Conservation (phyloP, 2,329 filamentous ascomycete species). For the Claviceps sp. region DNA sequence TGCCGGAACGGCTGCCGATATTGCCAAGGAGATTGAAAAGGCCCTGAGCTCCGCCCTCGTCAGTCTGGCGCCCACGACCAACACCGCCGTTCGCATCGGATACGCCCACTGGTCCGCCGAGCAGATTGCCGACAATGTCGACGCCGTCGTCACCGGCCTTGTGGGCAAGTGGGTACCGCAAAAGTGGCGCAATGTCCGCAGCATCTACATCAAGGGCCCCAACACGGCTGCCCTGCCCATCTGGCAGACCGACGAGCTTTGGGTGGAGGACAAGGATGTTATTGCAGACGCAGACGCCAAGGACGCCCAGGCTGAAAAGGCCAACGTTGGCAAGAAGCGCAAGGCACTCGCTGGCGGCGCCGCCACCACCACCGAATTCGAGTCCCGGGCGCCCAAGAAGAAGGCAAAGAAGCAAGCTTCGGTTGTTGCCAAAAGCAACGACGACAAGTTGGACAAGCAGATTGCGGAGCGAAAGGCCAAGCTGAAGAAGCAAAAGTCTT, state of each 20-base stretch:
- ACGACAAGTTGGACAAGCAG: constrained; percentile 42
- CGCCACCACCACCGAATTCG: constrained; percentile 22
- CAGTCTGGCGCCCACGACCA: constrained; percentile 63
- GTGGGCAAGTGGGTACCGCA: constrained; percentile 71
- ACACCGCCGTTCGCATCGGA: constrained; percentile 69
- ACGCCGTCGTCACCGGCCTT: constrained; percentile 54
- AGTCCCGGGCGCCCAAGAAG: constrained; percentile 20
- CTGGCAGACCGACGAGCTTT: constrained; percentile 86
- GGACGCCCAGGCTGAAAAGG: constrained; percentile 35
- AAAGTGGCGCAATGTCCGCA: constrained; percentile 76
- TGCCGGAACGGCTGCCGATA: constrained; percentile 44
- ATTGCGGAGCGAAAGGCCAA: constrained; percentile 45
- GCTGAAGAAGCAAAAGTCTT: constrained; percentile 45
- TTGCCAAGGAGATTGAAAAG: constrained; percentile 71
- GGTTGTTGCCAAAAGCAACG: constrained; percentile 30
- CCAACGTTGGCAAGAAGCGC: constrained; percentile 53
- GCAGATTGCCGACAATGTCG: constrained; percentile 69
- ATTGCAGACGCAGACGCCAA: constrained; percentile 44
- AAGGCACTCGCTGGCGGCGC: constrained; percentile 30
- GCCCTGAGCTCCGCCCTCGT: constrained; percentile 68
- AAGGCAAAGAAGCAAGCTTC: constrained; percentile 20
- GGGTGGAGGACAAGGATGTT: constrained; percentile 63
- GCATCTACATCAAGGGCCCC: constrained; percentile 81
- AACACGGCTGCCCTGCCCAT: constrained; percentile 84
- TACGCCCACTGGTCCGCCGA: constrained; percentile 60